Evolutionary conservation across 2,329 filamentous ascomycete genomes (phyloP).

Genomic region (Elsinoe arachidis): DNA sequence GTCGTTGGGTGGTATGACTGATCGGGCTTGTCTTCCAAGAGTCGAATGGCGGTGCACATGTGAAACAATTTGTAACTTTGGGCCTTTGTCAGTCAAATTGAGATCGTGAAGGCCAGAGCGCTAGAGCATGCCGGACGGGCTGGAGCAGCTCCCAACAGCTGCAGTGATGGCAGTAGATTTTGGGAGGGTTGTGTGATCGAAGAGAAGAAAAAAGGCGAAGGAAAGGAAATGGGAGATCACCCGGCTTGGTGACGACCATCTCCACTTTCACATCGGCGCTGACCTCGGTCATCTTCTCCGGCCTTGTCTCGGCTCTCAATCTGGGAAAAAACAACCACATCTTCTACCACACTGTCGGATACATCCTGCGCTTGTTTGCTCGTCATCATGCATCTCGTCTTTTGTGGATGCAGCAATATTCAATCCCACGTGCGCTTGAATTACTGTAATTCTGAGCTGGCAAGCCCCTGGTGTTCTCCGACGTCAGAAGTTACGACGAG

Average conservation of each 20-base stretch:
- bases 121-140: not conserved
- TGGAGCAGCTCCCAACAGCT: not conserved
- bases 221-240: not conserved
- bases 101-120: not conserved
- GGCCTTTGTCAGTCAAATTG: not conserved
- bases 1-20: not conserved
- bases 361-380: too few relatives aligned
- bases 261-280: too few relatives aligned
- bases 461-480: too few relatives aligned
- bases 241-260: conserved; percentile 4
- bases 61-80: not conserved
- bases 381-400: too few relatives aligned
- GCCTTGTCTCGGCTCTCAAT: too few relatives aligned
- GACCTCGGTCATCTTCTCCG: too few relatives aligned
- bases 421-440: too few relatives aligned
- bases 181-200: not conserved
- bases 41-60: not conserved
- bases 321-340: too few relatives aligned
- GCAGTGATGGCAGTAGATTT: not conserved
- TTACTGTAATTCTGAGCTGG: too few relatives aligned
- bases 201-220: not conserved
- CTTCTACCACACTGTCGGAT: too few relatives aligned
- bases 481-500: too few relatives aligned
- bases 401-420: too few relatives aligned
- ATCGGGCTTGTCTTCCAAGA: not conserved